Percentiles rank a stretch among this genome's conserved stretches.
These are phyloP conservation scores for Malus hybrid DNA, from an alignment of 331 rosid genomes.

Conservation along the genomic window DNA sequence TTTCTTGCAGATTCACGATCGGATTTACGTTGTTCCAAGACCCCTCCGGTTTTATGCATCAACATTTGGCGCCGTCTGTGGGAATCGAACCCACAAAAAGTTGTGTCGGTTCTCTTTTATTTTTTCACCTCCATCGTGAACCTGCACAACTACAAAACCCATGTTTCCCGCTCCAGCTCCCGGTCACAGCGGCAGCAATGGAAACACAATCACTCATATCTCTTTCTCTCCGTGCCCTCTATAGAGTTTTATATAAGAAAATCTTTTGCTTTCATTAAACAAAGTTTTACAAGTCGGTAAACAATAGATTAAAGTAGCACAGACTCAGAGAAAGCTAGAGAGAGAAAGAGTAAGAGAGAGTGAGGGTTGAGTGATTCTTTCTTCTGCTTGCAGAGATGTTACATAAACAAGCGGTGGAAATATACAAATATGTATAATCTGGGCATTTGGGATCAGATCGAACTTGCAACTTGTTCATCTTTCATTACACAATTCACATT, in stretches of 20 bases:
- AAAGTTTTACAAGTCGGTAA: neutral
- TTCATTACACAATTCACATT: neutral
- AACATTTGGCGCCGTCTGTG: too few relatives aligned
- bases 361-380: neutral
- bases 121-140: too few relatives aligned
- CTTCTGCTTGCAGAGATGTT: neutral
- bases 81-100: too few relatives aligned
- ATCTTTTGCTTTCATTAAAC: slow-evolving; percentile 8
- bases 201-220: too few relatives aligned
- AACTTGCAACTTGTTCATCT: neutral
- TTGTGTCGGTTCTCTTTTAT: too few relatives aligned
- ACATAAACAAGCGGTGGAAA: neutral
- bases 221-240: too few relatives aligned
- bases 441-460: slow-evolving; percentile 34
- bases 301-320: neutral
- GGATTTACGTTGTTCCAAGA: too few relatives aligned
- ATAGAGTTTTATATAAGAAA: neutral
- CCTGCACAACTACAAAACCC: too few relatives aligned
- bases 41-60: too few relatives aligned
- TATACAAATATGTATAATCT: slow-evolving; percentile 8
- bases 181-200: too few relatives aligned
- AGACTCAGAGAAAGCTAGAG: slow-evolving; percentile 15
- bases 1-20: too few relatives aligned
- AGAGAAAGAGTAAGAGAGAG: neutral
- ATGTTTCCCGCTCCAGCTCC: too few relatives aligned